Evolutionary conservation across 2,329 filamentous ascomycete genomes (phyloP), one percentile per base, ranked within the genome.

Genomic region (Harringtonia lauricola): DNA sequence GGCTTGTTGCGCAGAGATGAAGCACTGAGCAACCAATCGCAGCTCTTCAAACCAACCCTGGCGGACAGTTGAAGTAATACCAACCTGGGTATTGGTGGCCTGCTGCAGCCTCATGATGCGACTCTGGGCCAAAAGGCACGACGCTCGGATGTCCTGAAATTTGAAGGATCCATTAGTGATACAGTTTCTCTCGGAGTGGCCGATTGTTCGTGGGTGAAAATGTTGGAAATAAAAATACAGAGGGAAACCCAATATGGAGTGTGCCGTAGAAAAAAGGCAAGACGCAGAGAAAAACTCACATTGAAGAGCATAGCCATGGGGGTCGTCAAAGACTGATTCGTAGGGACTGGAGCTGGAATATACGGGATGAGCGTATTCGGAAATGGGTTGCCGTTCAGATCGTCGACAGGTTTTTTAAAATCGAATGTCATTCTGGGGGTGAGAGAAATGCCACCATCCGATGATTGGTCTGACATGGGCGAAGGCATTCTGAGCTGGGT

Each of bases 61-160:
- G 3, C 51, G 49, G 9, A 47, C 40, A 1, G 38, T 13, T 1
- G 45, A 34, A 1, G 44, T 48, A 2, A 54, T 42, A 12, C 51
- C 48, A n/a, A 45, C 47, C 21, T 54, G 48, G n/a, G 34, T 46
- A 22, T 49, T 46, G 9, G 46, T 50, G 7, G 48, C 49, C 29
- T 50, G 47, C 35, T 54, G 52, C 2, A 54, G 45, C 8, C 47
- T 39, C 47, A 54, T 51, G 42, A 52, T 51, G 21, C 50, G 47
- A 24, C 19, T 19, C 35, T 52, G 49, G 1, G 51, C 52, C 4
- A 43, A 40, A 28, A 48, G 47, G 39, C 52, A 54, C 3, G 45
- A 29, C 2, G 31, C 9, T 6, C 49, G 51, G 26, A 54, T 52
- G 8, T 52, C 46, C 50, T 53, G 24, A 14, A n/a, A 36, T 29